These are phyloP conservation scores for Phytopythium kandeliae DNA, from an alignment of 352 stramenopile genomes.

Conservation along the genomic window DNA sequence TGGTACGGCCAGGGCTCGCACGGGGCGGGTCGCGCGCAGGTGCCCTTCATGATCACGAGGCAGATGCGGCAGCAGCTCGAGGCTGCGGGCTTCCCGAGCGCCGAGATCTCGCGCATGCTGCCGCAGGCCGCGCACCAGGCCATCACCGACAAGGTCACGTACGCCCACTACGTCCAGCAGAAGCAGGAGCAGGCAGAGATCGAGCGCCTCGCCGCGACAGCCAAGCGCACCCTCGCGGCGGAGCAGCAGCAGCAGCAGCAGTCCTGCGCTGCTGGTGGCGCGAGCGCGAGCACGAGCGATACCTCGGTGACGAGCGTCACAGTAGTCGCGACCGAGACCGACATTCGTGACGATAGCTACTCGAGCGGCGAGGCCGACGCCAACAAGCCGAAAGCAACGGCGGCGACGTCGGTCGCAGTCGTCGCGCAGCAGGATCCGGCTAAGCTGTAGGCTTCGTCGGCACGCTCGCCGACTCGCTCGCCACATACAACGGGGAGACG, in stretches of 20 bases:
- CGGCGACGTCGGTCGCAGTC: neutral
- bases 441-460: neutral
- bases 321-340: neutral
- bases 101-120: constrained; percentile 56
- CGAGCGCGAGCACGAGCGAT: no score
- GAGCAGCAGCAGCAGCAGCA: no score
- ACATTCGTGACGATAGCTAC: neutral
- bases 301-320: neutral
- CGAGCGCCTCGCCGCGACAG: constrained; percentile 11
- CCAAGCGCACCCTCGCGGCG: constrained; percentile 16
- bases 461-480: no score
- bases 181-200: constrained; percentile 20
- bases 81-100: constrained; percentile 41
- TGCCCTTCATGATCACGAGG: constrained; percentile 85
- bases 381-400: neutral
- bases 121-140: constrained; percentile 53
- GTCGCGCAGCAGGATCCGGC: neutral
- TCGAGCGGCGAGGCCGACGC: neutral
- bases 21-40: constrained; percentile 38
- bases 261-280: no score
- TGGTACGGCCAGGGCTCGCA: constrained; percentile 52
- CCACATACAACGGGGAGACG: neutral
- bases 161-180: constrained; percentile 39
- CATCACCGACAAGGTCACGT: constrained; percentile 51
- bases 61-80: constrained; percentile 62